phyloP scores from a whole-genome alignment of 306 rosid species.

The Myrica gale region DNA sequence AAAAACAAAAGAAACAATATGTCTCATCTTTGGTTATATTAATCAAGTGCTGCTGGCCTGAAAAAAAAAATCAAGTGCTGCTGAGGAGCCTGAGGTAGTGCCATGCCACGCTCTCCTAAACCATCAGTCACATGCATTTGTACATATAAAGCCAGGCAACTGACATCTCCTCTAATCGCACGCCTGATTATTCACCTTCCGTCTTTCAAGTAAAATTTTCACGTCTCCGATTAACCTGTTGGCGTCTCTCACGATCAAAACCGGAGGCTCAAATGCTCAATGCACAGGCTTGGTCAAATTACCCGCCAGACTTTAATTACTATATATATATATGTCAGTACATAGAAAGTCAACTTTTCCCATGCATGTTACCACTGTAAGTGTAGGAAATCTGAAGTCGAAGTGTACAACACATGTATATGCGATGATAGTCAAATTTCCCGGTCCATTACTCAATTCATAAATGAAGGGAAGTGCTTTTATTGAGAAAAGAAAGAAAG shows the following conservation, averaged over 20 bases:
- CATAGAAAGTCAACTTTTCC: conserved; percentile 18
- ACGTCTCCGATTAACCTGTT: conserved; percentile 2
- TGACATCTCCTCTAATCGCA: conserved; percentile 38
- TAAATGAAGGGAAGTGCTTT: too few species aligned
- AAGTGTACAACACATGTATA: not conserved
- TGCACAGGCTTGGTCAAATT: not conserved
- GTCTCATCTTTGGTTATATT: not conserved
- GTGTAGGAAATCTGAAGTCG: not conserved
- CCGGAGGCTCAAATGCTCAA: conserved; percentile 5
- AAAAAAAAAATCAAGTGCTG: not conserved
- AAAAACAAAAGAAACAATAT: too few species aligned
- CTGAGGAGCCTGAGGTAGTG: not conserved
- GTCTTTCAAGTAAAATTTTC: conserved; percentile 13
- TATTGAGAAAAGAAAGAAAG: too few species aligned
- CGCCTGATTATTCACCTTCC: conserved; percentile 24
- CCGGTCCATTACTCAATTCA: too few species aligned
- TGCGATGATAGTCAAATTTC: not conserved
- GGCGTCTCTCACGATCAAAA: not conserved
- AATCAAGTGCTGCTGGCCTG: not conserved
- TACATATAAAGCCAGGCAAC: conserved; percentile 57
- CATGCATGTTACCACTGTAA: conserved; percentile 1
- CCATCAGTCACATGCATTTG: conserved; percentile 53
- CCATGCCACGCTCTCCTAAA: conserved; percentile 29
- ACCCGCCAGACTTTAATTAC: not conserved
- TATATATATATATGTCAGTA: not conserved